Evolutionary conservation across 108 stramenopile genomes (phyloP).

Genomic region (Stephanodiscus triporus): DNA sequence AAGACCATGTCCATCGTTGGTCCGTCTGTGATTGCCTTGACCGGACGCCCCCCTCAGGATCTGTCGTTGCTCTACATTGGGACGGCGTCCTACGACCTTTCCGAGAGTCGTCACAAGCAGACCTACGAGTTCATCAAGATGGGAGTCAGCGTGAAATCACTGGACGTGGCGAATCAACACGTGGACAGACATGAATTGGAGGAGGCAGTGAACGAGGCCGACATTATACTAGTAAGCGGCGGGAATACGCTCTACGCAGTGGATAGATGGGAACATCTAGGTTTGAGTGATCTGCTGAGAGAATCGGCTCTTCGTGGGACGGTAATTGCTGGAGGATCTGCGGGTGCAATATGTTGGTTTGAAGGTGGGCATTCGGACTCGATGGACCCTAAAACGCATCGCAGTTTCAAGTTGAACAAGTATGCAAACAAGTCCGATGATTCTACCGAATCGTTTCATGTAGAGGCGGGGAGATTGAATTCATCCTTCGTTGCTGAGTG

Average conservation of each 20-base stretch:
- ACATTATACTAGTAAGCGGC: slow-evolving; percentile 73
- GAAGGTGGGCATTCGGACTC: slow-evolving; percentile 77
- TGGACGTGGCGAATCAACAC: slow-evolving; percentile 39
- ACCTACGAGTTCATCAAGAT: slow-evolving; percentile 36
- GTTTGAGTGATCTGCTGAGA: slow-evolving; percentile 54
- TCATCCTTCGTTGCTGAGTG: background rate
- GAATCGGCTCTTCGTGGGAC: slow-evolving; percentile 49
- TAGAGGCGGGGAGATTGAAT: background rate
- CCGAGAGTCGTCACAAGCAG: slow-evolving; percentile 48
- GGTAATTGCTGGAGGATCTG: slow-evolving; percentile 78
- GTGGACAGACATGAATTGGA: slow-evolving; percentile 31
- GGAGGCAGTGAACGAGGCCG: slow-evolving; percentile 51
- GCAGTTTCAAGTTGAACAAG: slow-evolving; percentile 32
- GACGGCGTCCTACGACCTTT: slow-evolving; percentile 72
- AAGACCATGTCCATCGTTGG: slow-evolving; percentile 50
- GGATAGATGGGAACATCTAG: slow-evolving; percentile 72
- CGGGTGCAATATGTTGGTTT: slow-evolving; percentile 91
- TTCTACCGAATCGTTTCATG: background rate
- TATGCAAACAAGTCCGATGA: slow-evolving; percentile 8
- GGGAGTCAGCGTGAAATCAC: slow-evolving; percentile 39
- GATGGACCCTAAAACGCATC: slow-evolving; percentile 52
- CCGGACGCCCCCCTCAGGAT: slow-evolving; percentile 15
- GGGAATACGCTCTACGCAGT: slow-evolving; percentile 89
- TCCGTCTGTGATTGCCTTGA: slow-evolving; percentile 47
- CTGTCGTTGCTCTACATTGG: slow-evolving; percentile 65